Evolutionary conservation across 2,329 filamentous ascomycete genomes (phyloP).

Genomic region (Fusarium gaditjirri): DNA sequence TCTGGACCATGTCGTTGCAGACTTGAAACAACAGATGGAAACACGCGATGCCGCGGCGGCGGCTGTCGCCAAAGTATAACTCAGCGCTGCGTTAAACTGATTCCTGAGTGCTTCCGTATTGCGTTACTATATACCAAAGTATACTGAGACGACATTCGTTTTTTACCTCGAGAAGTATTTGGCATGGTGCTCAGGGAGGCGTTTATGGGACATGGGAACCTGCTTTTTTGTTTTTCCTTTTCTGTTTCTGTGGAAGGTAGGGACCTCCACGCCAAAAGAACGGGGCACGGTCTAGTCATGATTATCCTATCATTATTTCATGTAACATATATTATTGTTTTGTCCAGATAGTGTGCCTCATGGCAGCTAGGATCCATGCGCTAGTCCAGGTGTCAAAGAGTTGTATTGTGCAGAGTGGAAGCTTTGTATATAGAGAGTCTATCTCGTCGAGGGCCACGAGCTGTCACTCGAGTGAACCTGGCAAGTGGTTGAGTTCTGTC

Average conservation of each 20-base stretch:
- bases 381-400: slow-evolving; percentile 3
- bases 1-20: slow-evolving; percentile 50
- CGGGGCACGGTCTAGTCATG: slow-evolving; percentile 45
- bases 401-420: slow-evolving; percentile 26
- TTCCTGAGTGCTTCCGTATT: slow-evolving; percentile 7
- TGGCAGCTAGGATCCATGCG: slow-evolving; percentile 26
- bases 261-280: slow-evolving; percentile 47
- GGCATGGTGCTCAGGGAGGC: slow-evolving; percentile 47
- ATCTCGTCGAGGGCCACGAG: slow-evolving; percentile 9
- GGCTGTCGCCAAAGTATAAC: slow-evolving; percentile 38
- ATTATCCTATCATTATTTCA: slow-evolving; percentile 31
- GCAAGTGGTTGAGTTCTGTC: neutral
- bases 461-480: neutral
- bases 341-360: slow-evolving; percentile 41
- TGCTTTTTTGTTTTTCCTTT: slow-evolving; percentile 23
- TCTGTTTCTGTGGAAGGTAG: slow-evolving; percentile 44
- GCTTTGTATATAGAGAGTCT: slow-evolving; percentile 39
- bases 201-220: slow-evolving; percentile 43
- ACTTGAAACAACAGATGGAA: slow-evolving; percentile 50
- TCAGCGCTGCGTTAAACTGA: neutral
- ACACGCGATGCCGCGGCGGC: slow-evolving; percentile 43
- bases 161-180: slow-evolving; percentile 34
- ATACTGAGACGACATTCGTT: slow-evolving; percentile 43
- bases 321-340: slow-evolving; percentile 45
- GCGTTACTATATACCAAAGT: slow-evolving; percentile 34